Percentiles rank a stretch among this genome's conserved stretches.
phyloP scores from a whole-genome alignment of 179 eudicot genomes.

The Silene noctiflora region DNA sequence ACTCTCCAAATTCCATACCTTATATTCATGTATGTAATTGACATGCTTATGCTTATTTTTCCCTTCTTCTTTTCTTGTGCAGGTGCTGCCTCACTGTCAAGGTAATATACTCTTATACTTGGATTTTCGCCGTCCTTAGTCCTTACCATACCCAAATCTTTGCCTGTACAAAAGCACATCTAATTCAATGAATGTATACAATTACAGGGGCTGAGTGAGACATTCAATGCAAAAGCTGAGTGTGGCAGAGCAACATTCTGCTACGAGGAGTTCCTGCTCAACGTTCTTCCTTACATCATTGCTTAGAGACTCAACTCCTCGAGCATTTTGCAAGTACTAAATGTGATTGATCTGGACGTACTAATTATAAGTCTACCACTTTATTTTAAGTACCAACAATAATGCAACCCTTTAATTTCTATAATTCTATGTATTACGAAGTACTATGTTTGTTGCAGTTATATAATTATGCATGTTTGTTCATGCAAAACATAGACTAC shows the following conservation, averaged over 20 bases:
- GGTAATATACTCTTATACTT: constrained; percentile 24
- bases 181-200: neutral
- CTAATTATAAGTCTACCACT: neutral
- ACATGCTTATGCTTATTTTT: neutral
- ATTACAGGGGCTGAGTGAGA: constrained; percentile 39
- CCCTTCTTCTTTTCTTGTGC: neutral
- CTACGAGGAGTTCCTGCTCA: constrained; percentile 42
- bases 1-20: neutral
- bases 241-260: constrained; percentile 38
- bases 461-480: neutral
- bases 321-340: neutral
- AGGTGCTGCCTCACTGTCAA: constrained; percentile 44
- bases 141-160: too few relatives aligned
- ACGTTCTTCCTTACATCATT: constrained; percentile 39
- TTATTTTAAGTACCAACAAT: constrained; percentile 1
- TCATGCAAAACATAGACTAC: too few relatives aligned
- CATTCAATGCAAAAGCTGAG: constrained; percentile 36
- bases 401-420: constrained; percentile 7
- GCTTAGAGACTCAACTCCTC: constrained; percentile 31
- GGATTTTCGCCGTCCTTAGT: too few relatives aligned
- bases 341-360: neutral
- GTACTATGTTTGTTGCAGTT: too few relatives aligned
- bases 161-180: too few relatives aligned
- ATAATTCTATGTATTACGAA: neutral
- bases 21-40: neutral